Percentiles rank a stretch among this genome's conserved stretches.
Evolutionary conservation across 2,329 filamentous ascomycete genomes (phyloP).

Genomic region (Colletotrichum plurivorum): DNA sequence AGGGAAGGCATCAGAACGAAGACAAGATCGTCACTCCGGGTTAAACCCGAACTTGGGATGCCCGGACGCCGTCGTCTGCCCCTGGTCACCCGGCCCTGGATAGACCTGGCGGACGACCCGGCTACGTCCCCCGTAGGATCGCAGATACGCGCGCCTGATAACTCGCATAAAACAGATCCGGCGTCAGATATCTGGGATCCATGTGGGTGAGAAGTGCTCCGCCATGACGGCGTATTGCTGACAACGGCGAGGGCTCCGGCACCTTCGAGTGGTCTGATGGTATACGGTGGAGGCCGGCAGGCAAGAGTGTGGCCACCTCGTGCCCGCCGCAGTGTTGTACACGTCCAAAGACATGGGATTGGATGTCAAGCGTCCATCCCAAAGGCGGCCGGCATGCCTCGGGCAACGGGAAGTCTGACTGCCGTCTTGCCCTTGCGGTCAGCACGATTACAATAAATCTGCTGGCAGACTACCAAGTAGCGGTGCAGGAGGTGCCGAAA

Average conservation of each 20-base stretch:
- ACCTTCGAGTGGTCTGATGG: conserved; percentile 5
- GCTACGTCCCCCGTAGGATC: conserved; percentile 6
- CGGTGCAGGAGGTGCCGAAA: conserved; percentile 21
- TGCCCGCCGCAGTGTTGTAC: background rate
- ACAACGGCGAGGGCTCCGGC: background rate
- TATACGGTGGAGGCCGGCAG: conserved; percentile 1
- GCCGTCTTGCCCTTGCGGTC: background rate
- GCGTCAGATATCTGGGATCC: conserved; percentile 8
- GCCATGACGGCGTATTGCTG: background rate
- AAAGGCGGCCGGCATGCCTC: background rate
- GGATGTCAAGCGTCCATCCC: background rate
- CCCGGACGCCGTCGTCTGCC: background rate
- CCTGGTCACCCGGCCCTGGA: background rate
- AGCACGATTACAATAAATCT: background rate
- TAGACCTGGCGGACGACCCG: conserved; percentile 11
- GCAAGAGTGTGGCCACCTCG: background rate
- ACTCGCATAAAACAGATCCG: conserved; percentile 17
- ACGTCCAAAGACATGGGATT: background rate
- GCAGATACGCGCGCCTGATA: conserved; percentile 14
- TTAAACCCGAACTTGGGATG: conserved; percentile 21
- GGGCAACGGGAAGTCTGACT: background rate
- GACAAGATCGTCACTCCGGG: background rate
- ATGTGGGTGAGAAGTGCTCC: background rate
- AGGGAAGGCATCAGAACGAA: background rate
- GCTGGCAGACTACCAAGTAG: background rate